A percentile compares a stretch with the other conserved stretches of the same genome.
phyloP scores from a whole-genome alignment of 257 asterid species.

The Cruciata laevipes region DNA sequence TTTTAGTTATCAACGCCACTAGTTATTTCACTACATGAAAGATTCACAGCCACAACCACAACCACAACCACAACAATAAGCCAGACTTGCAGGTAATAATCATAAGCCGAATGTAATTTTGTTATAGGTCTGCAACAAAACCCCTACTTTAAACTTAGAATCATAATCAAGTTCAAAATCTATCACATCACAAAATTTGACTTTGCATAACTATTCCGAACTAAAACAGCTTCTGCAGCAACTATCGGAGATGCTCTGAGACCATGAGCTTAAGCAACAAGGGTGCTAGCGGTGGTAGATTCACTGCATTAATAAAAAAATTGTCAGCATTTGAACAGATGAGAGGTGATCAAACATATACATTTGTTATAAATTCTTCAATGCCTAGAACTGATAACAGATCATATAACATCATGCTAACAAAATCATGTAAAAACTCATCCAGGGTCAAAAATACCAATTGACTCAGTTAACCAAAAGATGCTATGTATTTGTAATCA shows the following conservation, averaged over 20 bases:
- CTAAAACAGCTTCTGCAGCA: not conserved
- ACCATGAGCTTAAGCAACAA: slow-evolving; percentile 40
- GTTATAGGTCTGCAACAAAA: not conserved
- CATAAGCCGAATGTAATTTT: not conserved
- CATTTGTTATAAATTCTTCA: not conserved
- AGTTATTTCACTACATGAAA: too few relatives aligned
- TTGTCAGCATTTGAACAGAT: not conserved
- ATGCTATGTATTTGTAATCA: too few relatives aligned
- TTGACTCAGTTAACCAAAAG: too few relatives aligned
- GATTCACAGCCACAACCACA: too few relatives aligned
- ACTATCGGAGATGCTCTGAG: not conserved
- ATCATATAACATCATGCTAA: too few relatives aligned
- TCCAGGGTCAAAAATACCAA: too few relatives aligned
- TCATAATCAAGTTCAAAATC: slow-evolving; percentile 4
- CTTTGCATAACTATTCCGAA: slow-evolving; percentile 5
- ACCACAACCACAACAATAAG: too few relatives aligned
- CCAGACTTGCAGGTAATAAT: not conserved
- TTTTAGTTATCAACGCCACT: too few relatives aligned
- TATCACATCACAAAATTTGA: slow-evolving; percentile 14
- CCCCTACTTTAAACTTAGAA: not conserved
- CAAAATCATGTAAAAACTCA: too few relatives aligned
- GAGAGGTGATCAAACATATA: not conserved
- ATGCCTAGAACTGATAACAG: not conserved
- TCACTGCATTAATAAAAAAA: slow-evolving; percentile 47
- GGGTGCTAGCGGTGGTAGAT: slow-evolving; percentile 86